phyloP scores from a whole-genome alignment of 768 basidiomycete species.

The Auricularia sp. region DNA sequence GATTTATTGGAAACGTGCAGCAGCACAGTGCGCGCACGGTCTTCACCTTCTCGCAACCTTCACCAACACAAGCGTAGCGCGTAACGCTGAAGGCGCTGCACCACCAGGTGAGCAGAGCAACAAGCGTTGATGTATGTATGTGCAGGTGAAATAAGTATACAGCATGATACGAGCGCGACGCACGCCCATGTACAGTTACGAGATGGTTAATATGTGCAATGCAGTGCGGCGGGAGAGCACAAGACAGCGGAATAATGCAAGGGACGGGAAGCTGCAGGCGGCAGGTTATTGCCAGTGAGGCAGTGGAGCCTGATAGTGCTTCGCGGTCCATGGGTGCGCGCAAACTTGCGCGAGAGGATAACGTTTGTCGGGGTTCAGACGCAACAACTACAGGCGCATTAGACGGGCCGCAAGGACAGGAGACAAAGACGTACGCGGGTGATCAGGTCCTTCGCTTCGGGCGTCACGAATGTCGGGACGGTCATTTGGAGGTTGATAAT shows the following conservation, averaged over 20 bases:
- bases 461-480: slow-evolving; percentile 27
- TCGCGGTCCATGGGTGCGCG: slow-evolving; percentile 32
- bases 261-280: not conserved
- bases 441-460: slow-evolving; percentile 35
- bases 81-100: no score
- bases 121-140: no score
- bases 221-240: not conserved
- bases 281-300: not conserved
- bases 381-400: slow-evolving; percentile 23
- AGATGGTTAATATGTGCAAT: not conserved
- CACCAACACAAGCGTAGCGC: no score
- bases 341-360: slow-evolving; percentile 29
- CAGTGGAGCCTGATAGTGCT: not conserved
- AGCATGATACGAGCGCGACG: not conserved
- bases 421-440: slow-evolving; percentile 14
- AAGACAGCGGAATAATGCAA: not conserved
- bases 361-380: slow-evolving; percentile 26
- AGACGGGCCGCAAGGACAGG: slow-evolving; percentile 4
- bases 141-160: not conserved
- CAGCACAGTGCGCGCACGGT: no score
- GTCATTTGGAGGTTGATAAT: slow-evolving; percentile 27
- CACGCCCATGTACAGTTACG: not conserved
- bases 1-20: no score
- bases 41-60: no score
- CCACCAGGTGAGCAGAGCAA: no score